A percentile compares a stretch with the other conserved stretches of the same genome.
phyloP scores from a whole-genome alignment of 306 rosid genomes.

The Vigna hirtella region DNA sequence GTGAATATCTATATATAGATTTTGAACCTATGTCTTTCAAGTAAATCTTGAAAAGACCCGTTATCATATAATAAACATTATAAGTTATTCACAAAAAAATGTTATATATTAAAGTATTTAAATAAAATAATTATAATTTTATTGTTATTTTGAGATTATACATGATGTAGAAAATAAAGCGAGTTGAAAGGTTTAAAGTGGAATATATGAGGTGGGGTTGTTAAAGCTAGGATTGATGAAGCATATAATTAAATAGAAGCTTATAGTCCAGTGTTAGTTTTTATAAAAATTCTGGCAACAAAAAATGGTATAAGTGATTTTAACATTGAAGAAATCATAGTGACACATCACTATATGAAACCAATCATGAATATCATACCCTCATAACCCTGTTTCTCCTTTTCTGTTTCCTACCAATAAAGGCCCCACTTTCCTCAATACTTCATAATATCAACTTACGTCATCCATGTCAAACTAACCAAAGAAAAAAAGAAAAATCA shows the following conservation, averaged over 20 bases:
- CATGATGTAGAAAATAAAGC: not conserved
- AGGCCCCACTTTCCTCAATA: constrained; percentile 25
- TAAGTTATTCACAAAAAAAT: too few relatives aligned
- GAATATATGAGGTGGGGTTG: not conserved
- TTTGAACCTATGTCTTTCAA: too few relatives aligned
- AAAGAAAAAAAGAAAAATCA: not conserved
- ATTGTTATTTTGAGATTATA: not conserved
- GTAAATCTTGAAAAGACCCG: too few relatives aligned
- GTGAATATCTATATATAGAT: too few relatives aligned
- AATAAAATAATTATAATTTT: too few relatives aligned
- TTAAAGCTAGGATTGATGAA: constrained; percentile 23
- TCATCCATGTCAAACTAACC: not conserved
- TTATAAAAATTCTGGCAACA: constrained; percentile 3
- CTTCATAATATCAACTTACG: constrained; percentile 11
- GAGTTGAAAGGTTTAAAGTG: not conserved
- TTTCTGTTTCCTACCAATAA: constrained; percentile 27
- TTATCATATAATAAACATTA: too few relatives aligned
- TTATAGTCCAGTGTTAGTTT: not conserved
- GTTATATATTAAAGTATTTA: too few relatives aligned
- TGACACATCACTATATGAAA: constrained; percentile 25
- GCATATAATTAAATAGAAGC: constrained; percentile 10
- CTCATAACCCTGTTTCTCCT: constrained; percentile 11
- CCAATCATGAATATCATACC: constrained; percentile 42
- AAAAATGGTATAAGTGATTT: constrained; percentile 13
- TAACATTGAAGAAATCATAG: constrained; percentile 11